Base-by-base conservation (phyloP, 1,284 basidiomycete genomes). In the Sanguinoderma infundibulare region DNA sequence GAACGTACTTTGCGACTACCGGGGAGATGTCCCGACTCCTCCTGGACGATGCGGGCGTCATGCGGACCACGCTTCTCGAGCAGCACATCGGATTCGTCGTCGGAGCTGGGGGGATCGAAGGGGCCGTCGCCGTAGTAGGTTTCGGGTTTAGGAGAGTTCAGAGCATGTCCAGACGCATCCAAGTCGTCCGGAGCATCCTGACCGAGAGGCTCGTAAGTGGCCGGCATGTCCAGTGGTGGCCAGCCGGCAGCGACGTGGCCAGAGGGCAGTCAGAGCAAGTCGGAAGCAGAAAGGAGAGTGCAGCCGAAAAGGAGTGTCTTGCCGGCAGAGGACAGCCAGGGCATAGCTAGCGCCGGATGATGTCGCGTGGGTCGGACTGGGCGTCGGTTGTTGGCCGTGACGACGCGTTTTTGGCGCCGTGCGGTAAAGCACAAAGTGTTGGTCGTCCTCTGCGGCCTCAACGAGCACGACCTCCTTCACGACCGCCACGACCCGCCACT, bases 71-170 rank as follows among this genome's bases (percentile, higher is more conserved):
- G 69, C 64, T 84, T 86, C 67, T 79, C 78, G 36, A 82, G 72
- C 51, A 81, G 73, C 9, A 34, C 42, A 3, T 46, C 42, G 5
- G n/a, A n/a, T n/a, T 87, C 89, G 26, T 89, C 88, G 46, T 87
- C 85, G 15, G 88, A 90, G 69, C 85, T 89, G 7, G 89, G 87
- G 36, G 87, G 81, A 67, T 90, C 87, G 67, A 91, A 91, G 0
- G 84, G 80, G 0, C 89, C 89, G 26, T 91, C 89, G 30, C 81
- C 87, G 65, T 91, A 91, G 75, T 91, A 90, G 4, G 80, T 77
- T 15, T 63, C 73, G 53, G 72, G 70, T 61, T 72, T 72, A 7
- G 62, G 47, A 26, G 53, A 57, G 15, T n/a, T n/a, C n/a, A n/a
- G n/a, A n/a, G n/a, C n/a, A n/a, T n/a, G n/a, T n/a, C n/a, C n/a